Evolutionary conservation across 371 early-diverging fungal genomes (phyloP).

Genomic region (Pancytospora philotis): DNA sequence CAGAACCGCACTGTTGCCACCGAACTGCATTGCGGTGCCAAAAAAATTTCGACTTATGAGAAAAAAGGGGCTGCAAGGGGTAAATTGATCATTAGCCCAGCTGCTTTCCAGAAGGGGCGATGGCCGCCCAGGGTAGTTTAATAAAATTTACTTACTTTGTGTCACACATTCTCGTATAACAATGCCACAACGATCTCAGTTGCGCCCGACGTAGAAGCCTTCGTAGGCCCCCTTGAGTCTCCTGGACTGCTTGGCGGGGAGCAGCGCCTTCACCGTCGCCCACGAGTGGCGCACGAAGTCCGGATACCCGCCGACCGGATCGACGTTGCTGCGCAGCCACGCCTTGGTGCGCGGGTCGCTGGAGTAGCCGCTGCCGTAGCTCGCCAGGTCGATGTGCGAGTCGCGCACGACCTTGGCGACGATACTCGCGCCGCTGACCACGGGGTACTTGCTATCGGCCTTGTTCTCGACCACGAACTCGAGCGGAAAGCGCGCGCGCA

Average conservation of each 20-base stretch:
- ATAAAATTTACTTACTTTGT: no score
- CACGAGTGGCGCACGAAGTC: conserved; percentile 82
- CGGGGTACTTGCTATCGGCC: conserved; percentile 83
- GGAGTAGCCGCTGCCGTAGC: conserved; percentile 84
- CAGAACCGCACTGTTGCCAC: no score
- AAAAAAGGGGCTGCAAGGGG: no score
- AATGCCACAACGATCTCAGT: no score
- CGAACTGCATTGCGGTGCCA: no score
- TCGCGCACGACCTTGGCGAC: conserved; percentile 92
- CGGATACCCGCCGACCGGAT: conserved; percentile 81
- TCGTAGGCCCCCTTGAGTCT: not conserved
- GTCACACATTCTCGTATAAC: no score
- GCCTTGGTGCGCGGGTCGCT: conserved; percentile 76
- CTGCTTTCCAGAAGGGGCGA: no score
- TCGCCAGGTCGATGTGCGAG: conserved; percentile 35
- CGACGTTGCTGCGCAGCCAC: conserved; percentile 70
- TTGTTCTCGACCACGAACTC: conserved; percentile 74
- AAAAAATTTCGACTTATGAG: no score
- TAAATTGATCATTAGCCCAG: no score
- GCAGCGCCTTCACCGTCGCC: conserved; percentile 67
- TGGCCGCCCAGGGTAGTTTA: no score
- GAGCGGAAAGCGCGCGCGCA: conserved; percentile 66
- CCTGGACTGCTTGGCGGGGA: conserved; percentile 5
- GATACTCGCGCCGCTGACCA: conserved; percentile 94
- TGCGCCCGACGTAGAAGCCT: not conserved